Conservation (phyloP, 345 rosid genomes). For the Salix purpurea region DNA sequence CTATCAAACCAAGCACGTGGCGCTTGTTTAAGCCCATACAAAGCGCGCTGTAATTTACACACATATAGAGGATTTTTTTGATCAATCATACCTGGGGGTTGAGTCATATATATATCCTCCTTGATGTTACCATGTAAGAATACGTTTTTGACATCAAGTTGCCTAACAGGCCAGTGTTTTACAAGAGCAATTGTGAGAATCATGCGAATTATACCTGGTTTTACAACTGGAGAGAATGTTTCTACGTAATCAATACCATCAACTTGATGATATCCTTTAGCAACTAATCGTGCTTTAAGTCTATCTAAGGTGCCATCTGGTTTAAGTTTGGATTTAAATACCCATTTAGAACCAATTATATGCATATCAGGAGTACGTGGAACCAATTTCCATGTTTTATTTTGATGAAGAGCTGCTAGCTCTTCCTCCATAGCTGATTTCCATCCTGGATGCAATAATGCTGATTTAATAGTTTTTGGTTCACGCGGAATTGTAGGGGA, state of each 20-base stretch:
- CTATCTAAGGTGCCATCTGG: background rate
- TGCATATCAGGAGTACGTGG: background rate
- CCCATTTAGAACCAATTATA: background rate
- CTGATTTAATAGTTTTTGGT: background rate
- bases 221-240: background rate
- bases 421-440: background rate
- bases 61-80: accelerated
- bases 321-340: background rate
- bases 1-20: background rate
- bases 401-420: background rate
- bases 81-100: background rate
- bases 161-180: background rate
- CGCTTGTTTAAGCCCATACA: background rate
- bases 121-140: too few relatives aligned
- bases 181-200: background rate
- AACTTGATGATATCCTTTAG: background rate
- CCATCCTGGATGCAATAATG: background rate
- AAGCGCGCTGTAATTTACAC: background rate
- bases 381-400: background rate
- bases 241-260: background rate
- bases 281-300: background rate
- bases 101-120: background rate
- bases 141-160: background rate
- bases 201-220: background rate
- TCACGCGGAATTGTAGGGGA: background rate